Conservation (phyloP, 164 flowering plant species). For the Vitis labrusca region DNA sequence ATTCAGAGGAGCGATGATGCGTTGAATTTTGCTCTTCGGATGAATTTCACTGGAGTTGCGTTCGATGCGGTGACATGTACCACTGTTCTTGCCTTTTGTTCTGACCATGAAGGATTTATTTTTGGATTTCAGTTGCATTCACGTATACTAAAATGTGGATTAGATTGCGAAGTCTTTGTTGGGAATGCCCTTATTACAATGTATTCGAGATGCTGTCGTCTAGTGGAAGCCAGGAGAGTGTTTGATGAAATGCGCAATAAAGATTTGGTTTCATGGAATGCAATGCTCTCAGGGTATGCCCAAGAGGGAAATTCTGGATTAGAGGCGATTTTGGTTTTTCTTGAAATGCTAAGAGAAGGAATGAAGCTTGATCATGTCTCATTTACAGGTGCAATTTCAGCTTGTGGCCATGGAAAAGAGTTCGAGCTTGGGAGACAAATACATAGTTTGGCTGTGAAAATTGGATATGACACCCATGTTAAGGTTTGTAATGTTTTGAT, state of each 20-base stretch:
- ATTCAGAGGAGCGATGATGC: conserved; percentile 45
- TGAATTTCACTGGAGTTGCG: conserved; percentile 58
- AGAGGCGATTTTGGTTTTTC: conserved; percentile 51
- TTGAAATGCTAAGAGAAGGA: conserved; percentile 59
- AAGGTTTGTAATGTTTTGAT: conserved; percentile 78
- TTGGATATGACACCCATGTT: conserved; percentile 48
- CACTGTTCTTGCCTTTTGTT: conserved; percentile 58
- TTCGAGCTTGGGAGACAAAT: conserved; percentile 63
- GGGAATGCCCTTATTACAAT: conserved; percentile 75
- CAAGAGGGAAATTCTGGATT: conserved; percentile 61
- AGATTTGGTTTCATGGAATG: conserved; percentile 88
- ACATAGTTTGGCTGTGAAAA: conserved; percentile 60
- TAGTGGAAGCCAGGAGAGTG: conserved; percentile 53
- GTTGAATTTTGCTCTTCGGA: conserved; percentile 44
- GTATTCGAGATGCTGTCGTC: conserved; percentile 52
- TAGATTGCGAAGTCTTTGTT: conserved; percentile 58
- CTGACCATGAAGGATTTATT: conserved; percentile 38
- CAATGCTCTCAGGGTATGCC: conserved; percentile 70
- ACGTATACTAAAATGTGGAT: conserved; percentile 44
- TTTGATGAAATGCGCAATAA: conserved; percentile 62
- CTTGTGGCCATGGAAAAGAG: conserved; percentile 67
- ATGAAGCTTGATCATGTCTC: conserved; percentile 74
- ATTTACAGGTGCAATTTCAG: conserved; percentile 61
- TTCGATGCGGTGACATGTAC: conserved; percentile 76
- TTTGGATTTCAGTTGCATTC: conserved; percentile 72